A percentile compares a stretch with the other conserved stretches of the same genome.
phyloP scores from a whole-genome alignment of 805 yeast species.

The Millerozyma acaciae region DNA sequence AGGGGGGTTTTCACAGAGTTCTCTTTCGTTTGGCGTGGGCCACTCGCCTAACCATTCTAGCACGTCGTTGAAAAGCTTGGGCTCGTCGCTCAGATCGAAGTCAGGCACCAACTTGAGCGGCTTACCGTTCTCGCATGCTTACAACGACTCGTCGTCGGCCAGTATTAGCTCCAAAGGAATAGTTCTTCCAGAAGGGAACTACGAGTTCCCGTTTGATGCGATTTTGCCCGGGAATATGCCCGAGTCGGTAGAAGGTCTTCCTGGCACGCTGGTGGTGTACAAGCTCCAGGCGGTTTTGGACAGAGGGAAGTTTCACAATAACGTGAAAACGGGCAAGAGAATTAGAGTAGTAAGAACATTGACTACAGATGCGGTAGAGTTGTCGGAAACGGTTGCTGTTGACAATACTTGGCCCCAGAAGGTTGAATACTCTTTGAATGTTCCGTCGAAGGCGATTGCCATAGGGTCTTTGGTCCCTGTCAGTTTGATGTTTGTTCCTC shows the following conservation, averaged over 20 bases:
- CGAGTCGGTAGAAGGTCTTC: slow-evolving; percentile 88
- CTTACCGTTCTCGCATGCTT: slow-evolving; percentile 16
- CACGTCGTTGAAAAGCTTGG: slow-evolving; percentile 39
- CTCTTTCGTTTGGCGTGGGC: slow-evolving; percentile 32
- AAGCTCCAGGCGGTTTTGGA: slow-evolving; percentile 77
- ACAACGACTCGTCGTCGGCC: slow-evolving; percentile 22
- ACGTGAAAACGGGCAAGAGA: slow-evolving; percentile 63
- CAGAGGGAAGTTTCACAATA: slow-evolving; percentile 70
- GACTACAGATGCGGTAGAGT: slow-evolving; percentile 81
- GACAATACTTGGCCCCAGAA: slow-evolving; percentile 95
- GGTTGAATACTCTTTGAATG: slow-evolving; percentile 82
- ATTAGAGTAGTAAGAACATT: slow-evolving; percentile 81
- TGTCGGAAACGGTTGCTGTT: slow-evolving; percentile 87
- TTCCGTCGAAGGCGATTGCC: slow-evolving; percentile 86
- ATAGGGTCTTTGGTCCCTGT: slow-evolving; percentile 78
- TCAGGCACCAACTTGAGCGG: slow-evolving; percentile 23
- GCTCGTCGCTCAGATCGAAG: slow-evolving; percentile 28
- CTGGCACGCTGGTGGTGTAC: slow-evolving; percentile 71
- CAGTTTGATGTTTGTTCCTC: slow-evolving; percentile 68
- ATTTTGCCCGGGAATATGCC: slow-evolving; percentile 79
- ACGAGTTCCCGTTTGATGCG: slow-evolving; percentile 85
- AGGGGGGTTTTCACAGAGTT: no score
- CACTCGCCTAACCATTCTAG: slow-evolving; percentile 35
- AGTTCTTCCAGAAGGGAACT: slow-evolving; percentile 66
- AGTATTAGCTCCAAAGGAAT: slow-evolving; percentile 25